A percentile compares a stretch with the other conserved stretches of the same genome.
Conservation (phyloP, 2,329 filamentous ascomycete species). For the Apiospora aurea region DNA sequence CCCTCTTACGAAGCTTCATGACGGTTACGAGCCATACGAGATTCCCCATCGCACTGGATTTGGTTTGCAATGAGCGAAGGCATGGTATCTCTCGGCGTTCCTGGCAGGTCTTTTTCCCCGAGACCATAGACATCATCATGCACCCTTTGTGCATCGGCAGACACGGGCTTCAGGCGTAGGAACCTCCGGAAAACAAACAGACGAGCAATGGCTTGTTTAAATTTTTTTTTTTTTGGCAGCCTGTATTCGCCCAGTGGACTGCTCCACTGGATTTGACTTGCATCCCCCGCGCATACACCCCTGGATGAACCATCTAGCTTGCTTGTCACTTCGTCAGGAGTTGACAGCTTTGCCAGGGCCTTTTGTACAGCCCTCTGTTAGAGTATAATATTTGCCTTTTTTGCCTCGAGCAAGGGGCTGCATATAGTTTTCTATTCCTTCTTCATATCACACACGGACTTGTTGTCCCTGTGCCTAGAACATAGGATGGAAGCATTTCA, state of each 20-base stretch:
- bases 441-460: conserved; percentile 6
- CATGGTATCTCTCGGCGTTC: conserved; percentile 24
- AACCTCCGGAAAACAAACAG: neutral
- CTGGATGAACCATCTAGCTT: conserved; percentile 6
- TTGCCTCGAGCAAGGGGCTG: conserved; percentile 2
- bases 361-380: conserved; percentile 14
- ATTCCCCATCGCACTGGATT: conserved; percentile 21
- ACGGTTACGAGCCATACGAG: conserved; percentile 35
- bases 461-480: conserved; percentile 4
- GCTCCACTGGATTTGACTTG: conserved; percentile 10
- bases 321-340: neutral
- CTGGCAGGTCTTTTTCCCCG: conserved; percentile 12
- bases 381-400: conserved; percentile 24
- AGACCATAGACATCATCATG: conserved; percentile 22
- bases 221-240: conserved; percentile 14
- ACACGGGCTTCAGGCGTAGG: conserved; percentile 15
- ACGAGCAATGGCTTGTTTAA: conserved; percentile 22
- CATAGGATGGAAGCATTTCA: conserved; percentile 12
- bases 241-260: conserved; percentile 8
- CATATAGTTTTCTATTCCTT: conserved; percentile 19
- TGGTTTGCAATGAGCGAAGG: conserved; percentile 23
- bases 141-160: conserved; percentile 14
- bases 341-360: conserved; percentile 13
- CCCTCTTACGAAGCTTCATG: conserved; percentile 39
- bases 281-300: conserved; percentile 2